A percentile compares a stretch with the other conserved stretches of the same genome.
Conservation (phyloP, 352 stramenopile genomes). For the Phytopythium boreale region DNA sequence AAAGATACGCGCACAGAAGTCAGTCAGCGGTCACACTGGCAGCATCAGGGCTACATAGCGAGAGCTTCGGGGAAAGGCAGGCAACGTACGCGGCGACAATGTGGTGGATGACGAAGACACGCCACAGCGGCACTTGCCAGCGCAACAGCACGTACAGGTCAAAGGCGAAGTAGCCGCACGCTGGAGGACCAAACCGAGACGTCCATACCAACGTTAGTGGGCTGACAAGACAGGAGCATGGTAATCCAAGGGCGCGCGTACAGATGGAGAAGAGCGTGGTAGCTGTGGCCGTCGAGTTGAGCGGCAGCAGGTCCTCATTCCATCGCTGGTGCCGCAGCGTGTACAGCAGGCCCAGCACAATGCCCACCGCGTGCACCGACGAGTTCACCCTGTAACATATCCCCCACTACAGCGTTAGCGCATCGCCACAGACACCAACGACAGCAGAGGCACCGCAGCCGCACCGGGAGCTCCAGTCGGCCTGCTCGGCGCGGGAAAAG, state of each 20-base stretch:
- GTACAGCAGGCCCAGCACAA: constrained; percentile 63
- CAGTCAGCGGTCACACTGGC: background rate
- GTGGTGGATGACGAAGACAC: constrained; percentile 81
- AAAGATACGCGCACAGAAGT: background rate
- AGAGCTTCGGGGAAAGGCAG: background rate
- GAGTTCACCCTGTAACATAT: constrained; percentile 57
- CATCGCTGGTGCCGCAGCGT: constrained; percentile 57
- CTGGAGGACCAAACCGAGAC: constrained; percentile 21
- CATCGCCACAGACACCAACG: background rate
- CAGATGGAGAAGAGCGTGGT: constrained; percentile 76
- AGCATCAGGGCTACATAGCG: background rate
- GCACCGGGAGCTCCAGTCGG: constrained; percentile 81
- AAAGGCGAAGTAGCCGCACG: constrained; percentile 81
- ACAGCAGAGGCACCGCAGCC: background rate
- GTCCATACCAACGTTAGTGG: background rate
- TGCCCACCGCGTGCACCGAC: constrained; percentile 69
- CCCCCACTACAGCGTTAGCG: constrained; percentile 1
- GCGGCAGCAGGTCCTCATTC: constrained; percentile 57
- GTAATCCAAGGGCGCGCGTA: constrained; percentile 30
- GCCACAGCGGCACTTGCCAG: constrained; percentile 72
- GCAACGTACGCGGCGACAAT: constrained; percentile 71
- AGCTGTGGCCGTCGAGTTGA: constrained; percentile 45
- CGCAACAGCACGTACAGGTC: constrained; percentile 70
- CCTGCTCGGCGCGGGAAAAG: constrained; percentile 64
- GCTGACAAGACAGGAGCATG: background rate